phyloP scores from a whole-genome alignment of 2,329 filamentous ascomycete genomes.

The Penicillium brevicompactum region DNA sequence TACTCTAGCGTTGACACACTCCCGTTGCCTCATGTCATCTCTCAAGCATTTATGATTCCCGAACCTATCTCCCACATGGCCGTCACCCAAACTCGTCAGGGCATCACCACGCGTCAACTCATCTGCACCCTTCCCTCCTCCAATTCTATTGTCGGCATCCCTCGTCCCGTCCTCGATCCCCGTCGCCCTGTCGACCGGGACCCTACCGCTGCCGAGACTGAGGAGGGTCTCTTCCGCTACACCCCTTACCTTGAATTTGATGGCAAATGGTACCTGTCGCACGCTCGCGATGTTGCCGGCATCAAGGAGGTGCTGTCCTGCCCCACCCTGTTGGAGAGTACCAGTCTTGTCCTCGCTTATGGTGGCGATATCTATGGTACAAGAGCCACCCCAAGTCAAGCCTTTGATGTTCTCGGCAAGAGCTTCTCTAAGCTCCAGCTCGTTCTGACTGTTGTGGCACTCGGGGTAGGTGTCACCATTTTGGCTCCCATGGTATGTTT shows the following conservation, averaged over 20 bases:
- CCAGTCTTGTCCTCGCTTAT: constrained; percentile 83
- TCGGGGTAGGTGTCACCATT: constrained; percentile 74
- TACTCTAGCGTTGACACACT: constrained; percentile 67
- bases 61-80: constrained; percentile 77
- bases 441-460: constrained; percentile 77
- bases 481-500: constrained; percentile 80
- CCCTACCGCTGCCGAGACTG: constrained; percentile 73
- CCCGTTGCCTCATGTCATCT: constrained; percentile 71
- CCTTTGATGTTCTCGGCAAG: constrained; percentile 90
- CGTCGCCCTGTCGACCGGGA: constrained; percentile 84
- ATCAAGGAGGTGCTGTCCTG: constrained; percentile 72
- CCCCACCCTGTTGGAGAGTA: constrained; percentile 86
- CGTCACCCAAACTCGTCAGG: constrained; percentile 87
- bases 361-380: constrained; percentile 86
- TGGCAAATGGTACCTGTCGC: constrained; percentile 76
- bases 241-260: constrained; percentile 78
- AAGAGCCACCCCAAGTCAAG: constrained; percentile 79
- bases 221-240: constrained; percentile 83
- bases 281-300: constrained; percentile 78
- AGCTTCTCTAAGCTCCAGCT: constrained; percentile 91
- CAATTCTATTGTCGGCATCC: constrained; percentile 76
- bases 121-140: constrained; percentile 75
- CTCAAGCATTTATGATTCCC: constrained; percentile 78
- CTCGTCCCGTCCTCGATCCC: constrained; percentile 77
- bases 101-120: constrained; percentile 81